Evolutionary conservation across 352 stramenopile genomes (phyloP).

Genomic region (Pythium brachiatum): DNA sequence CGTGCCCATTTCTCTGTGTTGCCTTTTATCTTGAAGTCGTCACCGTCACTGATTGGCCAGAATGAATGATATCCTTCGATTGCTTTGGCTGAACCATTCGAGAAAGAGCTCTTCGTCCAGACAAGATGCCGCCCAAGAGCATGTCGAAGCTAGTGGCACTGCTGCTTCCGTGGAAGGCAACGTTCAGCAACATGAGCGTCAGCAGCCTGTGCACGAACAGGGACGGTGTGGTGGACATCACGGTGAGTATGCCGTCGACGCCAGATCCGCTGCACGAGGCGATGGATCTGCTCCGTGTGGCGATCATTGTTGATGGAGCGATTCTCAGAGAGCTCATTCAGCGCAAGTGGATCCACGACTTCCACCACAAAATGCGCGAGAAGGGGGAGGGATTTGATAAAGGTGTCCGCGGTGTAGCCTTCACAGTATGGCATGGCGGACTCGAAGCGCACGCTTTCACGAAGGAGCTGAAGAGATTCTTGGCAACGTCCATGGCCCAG

Average conservation of each 20-base stretch:
- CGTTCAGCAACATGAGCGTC: not conserved
- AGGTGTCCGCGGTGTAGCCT: not conserved
- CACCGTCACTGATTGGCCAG: too few species aligned
- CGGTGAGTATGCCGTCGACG: not conserved
- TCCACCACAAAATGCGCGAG: not conserved
- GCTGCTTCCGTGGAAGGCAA: not conserved
- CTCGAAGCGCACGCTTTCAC: not conserved
- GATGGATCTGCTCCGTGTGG: not conserved
- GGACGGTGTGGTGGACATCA: not conserved
- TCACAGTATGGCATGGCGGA: not conserved
- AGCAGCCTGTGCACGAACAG: not conserved
- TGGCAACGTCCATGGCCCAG: not conserved
- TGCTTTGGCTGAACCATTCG: too few species aligned
- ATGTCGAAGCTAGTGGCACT: not conserved
- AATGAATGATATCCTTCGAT: too few species aligned
- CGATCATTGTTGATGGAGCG: not conserved
- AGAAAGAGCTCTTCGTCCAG: too few species aligned
- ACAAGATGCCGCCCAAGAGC: not conserved
- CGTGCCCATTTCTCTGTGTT: too few species aligned
- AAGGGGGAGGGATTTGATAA: too few species aligned
- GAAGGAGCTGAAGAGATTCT: not conserved
- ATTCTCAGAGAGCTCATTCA: not conserved
- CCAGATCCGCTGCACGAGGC: not conserved
- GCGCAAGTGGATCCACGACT: not conserved
- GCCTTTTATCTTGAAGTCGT: too few species aligned